A percentile compares a stretch with the other conserved stretches of the same genome.
Conservation (phyloP, 2,329 filamentous ascomycete genomes). For the Zalaria sp. region DNA sequence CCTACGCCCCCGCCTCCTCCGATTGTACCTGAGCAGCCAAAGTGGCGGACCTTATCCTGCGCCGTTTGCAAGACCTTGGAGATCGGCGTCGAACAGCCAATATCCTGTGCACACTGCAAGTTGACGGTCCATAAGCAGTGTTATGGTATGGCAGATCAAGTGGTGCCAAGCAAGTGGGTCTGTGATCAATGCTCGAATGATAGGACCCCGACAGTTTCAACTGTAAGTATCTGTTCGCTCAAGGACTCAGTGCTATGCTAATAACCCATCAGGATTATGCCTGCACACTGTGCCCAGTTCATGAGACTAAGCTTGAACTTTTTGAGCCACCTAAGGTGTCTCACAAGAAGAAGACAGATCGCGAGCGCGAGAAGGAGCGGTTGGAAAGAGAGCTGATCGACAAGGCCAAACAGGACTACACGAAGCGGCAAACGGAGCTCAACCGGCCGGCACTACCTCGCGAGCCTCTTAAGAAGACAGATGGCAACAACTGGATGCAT, state of each 20-base stretch:
- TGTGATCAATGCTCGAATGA: constrained; percentile 96
- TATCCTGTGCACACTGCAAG: constrained; percentile 76
- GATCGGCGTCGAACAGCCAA: constrained; percentile 53
- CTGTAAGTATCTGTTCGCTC: constrained; percentile 34
- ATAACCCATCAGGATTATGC: constrained; percentile 54
- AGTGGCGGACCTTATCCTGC: constrained; percentile 66
- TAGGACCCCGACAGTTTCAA: constrained; percentile 81
- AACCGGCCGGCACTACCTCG: constrained; percentile 73
- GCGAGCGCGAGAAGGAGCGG: constrained; percentile 78
- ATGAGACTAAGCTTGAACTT: constrained; percentile 67
- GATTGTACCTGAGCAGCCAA: constrained; percentile 60
- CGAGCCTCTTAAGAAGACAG: constrained; percentile 84
- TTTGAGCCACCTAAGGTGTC: constrained; percentile 67
- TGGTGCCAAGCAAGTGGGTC: constrained; percentile 57
- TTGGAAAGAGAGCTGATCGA: constrained; percentile 71
- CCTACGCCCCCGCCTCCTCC: constrained; percentile 47
- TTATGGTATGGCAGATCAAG: constrained; percentile 65
- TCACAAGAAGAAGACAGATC: constrained; percentile 82
- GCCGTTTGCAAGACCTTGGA: constrained; percentile 69
- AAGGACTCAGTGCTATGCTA: constrained; percentile 6
- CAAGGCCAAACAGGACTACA: constrained; percentile 68
- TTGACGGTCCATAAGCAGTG: constrained; percentile 84
- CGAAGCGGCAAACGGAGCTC: constrained; percentile 66
- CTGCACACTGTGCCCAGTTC: constrained; percentile 81
- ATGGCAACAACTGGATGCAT: constrained; percentile 97